Evolutionary conservation across 495 filamentous ascomycete species (phyloP).

Genomic region (Xylaria palmicola): DNA sequence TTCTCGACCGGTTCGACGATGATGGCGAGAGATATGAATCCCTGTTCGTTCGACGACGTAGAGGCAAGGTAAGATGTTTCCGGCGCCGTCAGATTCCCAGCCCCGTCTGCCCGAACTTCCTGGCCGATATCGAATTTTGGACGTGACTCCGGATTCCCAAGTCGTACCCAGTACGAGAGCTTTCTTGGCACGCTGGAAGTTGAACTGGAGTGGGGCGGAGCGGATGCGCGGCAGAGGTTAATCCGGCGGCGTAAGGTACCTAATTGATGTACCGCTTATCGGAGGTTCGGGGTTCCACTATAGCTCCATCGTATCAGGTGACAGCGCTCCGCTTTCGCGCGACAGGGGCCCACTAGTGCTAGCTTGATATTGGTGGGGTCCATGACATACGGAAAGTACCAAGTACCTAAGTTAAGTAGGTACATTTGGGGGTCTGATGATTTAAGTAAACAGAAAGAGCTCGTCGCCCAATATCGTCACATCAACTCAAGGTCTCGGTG

Average conservation of each 20-base stretch:
- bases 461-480: not conserved
- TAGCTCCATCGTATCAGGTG: constrained; percentile 24
- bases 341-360: not conserved
- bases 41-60: too few species aligned
- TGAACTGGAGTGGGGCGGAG: not conserved
- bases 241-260: constrained; percentile 7
- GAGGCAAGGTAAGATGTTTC: not conserved
- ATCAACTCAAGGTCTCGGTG: not conserved
- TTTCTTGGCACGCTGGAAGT: not conserved
- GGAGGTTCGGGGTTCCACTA: too few species aligned
- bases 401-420: not conserved
- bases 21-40: too few species aligned
- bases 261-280: not conserved
- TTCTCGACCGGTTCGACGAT: not conserved
- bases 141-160: not conserved
- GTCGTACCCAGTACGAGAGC: not conserved
- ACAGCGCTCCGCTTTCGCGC: constrained; percentile 25
- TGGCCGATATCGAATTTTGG: not conserved
- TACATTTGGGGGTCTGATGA: not conserved
- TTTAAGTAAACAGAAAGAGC: not conserved
- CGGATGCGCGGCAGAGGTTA: not conserved
- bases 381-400: too few species aligned
- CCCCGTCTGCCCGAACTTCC: not conserved
- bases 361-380: not conserved
- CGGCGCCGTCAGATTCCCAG: not conserved